Conservation (phyloP, 805 yeast genomes). For the Geotrichum ghanense region DNA sequence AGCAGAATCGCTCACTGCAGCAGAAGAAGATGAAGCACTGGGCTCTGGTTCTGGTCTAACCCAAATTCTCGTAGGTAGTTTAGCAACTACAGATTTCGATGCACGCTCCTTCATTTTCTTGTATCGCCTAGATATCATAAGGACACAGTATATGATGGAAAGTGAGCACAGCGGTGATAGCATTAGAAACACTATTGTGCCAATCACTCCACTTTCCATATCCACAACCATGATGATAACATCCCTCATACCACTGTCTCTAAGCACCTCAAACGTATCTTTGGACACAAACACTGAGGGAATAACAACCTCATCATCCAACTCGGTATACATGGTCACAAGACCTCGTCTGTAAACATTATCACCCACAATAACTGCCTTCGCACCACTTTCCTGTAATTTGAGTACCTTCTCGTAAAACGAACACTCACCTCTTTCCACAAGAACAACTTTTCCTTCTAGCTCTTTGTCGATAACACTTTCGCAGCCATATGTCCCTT, state of each 20-base stretch:
- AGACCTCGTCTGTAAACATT: constrained; percentile 35
- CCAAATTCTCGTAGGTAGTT: constrained; percentile 29
- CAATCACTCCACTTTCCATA: constrained; percentile 18
- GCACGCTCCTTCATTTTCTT: constrained; percentile 26
- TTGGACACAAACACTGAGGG: constrained; percentile 44
- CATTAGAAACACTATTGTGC: constrained; percentile 27
- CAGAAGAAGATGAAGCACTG: not conserved
- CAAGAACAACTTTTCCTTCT: constrained; percentile 25
- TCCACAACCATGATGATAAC: constrained; percentile 12
- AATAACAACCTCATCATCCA: constrained; percentile 13
- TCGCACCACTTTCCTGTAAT: constrained; percentile 35
- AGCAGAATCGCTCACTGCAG: not conserved
- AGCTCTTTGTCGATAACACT: constrained; percentile 16
- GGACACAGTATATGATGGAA: constrained; percentile 25
- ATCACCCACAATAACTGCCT: constrained; percentile 46
- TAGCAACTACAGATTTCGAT: constrained; percentile 26
- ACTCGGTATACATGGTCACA: constrained; percentile 42
- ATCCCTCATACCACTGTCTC: constrained; percentile 1
- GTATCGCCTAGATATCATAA: constrained; percentile 26
- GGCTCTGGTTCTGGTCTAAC: constrained; percentile 4
- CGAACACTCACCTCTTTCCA: constrained; percentile 42
- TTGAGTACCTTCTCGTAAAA: constrained; percentile 41
- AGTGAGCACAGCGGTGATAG: constrained; percentile 31
- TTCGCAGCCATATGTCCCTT: constrained; percentile 16
- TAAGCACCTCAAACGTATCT: constrained; percentile 29